Percentiles rank a stretch among this genome's conserved stretches.
Conservation (phyloP, 1,139 yeast species). For the Chernovozyma sophiae-reginae region DNA sequence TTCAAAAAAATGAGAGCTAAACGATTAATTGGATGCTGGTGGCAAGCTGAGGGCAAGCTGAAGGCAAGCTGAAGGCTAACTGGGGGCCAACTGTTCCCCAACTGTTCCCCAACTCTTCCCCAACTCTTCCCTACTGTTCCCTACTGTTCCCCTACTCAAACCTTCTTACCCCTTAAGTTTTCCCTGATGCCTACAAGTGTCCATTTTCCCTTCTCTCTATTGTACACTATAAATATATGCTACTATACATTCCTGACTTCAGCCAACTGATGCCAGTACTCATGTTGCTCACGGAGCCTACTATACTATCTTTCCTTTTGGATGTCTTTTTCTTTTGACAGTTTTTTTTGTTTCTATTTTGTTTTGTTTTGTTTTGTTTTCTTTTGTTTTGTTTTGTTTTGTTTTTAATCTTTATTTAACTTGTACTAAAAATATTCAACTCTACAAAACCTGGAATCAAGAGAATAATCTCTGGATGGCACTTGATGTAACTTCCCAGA, state of each 20-base stretch:
- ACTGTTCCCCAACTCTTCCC: too few species aligned
- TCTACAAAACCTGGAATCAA: neutral
- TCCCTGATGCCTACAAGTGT: too few species aligned
- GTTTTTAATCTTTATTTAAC: constrained; percentile 15
- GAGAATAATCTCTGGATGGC: neutral
- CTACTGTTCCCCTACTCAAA: too few species aligned
- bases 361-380: constrained; percentile 15
- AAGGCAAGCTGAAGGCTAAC: too few species aligned
- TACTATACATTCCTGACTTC: constrained; percentile 1
- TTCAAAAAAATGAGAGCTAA: too few species aligned
- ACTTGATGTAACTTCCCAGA: too few species aligned
- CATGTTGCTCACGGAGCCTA: neutral
- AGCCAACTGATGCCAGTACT: neutral
- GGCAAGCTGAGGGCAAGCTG: too few species aligned
- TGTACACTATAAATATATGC: constrained; percentile 1
- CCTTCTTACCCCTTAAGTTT: too few species aligned
- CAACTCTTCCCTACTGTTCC: too few species aligned
- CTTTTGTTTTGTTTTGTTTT: constrained; percentile 15
- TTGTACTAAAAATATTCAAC: constrained; percentile 3
- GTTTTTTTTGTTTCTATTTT: constrained; percentile 11
- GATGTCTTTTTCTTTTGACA: constrained; percentile 7
- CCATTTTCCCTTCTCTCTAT: neutral
- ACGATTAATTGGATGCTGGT: too few species aligned
- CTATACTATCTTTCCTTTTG: neutral
- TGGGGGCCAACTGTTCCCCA: too few species aligned